Conservation (phyloP, 169 alveolate species). For the Eimeria sp. region DNA sequence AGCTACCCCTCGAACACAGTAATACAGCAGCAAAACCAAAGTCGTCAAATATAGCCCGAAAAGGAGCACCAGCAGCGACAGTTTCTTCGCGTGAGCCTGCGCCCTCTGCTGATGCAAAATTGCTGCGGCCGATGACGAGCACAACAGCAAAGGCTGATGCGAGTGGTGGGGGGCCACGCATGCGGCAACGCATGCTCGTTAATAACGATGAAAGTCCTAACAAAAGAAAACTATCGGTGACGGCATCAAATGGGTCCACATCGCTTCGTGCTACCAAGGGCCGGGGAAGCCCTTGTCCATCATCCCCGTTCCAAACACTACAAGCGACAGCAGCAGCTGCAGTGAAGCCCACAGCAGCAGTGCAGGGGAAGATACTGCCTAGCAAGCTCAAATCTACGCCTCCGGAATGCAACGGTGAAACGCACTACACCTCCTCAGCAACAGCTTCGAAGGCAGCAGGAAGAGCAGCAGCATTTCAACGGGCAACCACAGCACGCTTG, state of each 20-base stretch:
- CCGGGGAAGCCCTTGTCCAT: neutral
- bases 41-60: neutral
- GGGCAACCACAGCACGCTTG: neutral
- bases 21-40: neutral
- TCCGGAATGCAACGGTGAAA: neutral
- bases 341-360: neutral
- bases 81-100: slow-evolving; percentile 31
- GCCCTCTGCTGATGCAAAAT: neutral
- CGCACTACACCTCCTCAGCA: neutral
- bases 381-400: neutral
- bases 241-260: neutral
- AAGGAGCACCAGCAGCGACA: neutral
- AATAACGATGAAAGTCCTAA: neutral
- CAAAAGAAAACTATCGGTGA: neutral
- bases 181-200: neutral
- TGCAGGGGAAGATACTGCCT: neutral
- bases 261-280: neutral
- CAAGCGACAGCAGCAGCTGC: neutral
- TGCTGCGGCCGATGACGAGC: slow-evolving; percentile 13
- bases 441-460: slow-evolving; percentile 12
- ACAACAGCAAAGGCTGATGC: slow-evolving; percentile 1
- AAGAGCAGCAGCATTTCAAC: neutral
- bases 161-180: neutral
- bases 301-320: neutral
- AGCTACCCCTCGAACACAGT: neutral